Conservation (phyloP, 768 basidiomycete species). For the Panellus pusillus region DNA sequence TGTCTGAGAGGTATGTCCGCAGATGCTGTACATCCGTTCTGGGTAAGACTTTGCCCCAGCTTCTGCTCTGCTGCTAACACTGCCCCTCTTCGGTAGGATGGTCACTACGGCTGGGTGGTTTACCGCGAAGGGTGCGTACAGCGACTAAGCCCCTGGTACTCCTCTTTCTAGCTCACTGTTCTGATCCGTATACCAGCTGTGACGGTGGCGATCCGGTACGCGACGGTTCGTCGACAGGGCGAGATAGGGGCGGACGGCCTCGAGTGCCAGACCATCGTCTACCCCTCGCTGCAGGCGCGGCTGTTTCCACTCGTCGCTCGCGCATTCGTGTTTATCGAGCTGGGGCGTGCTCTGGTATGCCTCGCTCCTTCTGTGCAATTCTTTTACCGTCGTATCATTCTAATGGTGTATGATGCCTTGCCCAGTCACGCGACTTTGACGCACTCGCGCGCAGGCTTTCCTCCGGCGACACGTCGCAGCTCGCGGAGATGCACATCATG, state of each 20-base stretch:
- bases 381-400: neutral
- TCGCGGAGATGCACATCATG: constrained; percentile 73
- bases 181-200: constrained; percentile 37
- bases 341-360: constrained; percentile 61
- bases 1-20: neutral
- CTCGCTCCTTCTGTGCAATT: neutral
- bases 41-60: constrained; percentile 37
- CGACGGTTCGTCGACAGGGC: constrained; percentile 72
- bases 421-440: constrained; percentile 51
- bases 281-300: constrained; percentile 74
- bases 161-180: neutral
- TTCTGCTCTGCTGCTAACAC: neutral
- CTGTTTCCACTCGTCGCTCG: constrained; percentile 69
- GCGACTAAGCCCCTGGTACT: neutral
- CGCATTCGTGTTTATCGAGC: constrained; percentile 66
- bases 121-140: constrained; percentile 57
- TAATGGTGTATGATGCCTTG: too few species aligned
- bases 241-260: constrained; percentile 47
- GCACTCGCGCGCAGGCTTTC: constrained; percentile 49
- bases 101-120: constrained; percentile 59
- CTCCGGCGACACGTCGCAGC: constrained; percentile 55
- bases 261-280: constrained; percentile 67
- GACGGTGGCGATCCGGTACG: constrained; percentile 69
- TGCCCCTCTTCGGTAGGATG: constrained; percentile 46
- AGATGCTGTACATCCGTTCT: constrained; percentile 78